A percentile compares a stretch with the other conserved stretches of the same genome.
These are phyloP conservation scores for Stentor coeruleus DNA, from an alignment of 73 alveolate genomes.

Conservation along the genomic window DNA sequence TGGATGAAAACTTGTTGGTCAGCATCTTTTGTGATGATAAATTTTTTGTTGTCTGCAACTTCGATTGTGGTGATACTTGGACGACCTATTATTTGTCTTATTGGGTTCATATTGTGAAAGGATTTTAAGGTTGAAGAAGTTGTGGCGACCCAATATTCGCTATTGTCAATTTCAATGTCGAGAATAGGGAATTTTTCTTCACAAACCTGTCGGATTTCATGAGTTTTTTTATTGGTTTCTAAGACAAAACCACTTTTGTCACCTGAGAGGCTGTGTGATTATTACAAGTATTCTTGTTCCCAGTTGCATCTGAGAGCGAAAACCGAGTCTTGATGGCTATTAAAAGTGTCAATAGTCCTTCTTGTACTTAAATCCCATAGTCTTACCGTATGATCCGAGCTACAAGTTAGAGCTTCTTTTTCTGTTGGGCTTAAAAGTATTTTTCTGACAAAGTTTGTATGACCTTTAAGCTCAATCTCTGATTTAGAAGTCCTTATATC, in stretches of 20 bases:
- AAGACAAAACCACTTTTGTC: neutral
- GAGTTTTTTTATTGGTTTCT: neutral
- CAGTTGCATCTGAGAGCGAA: neutral
- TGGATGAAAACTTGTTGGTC: neutral
- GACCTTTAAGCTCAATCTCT: neutral
- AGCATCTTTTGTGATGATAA: neutral
- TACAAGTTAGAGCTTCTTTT: neutral
- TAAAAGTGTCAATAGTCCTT: neutral
- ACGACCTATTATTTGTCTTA: neutral
- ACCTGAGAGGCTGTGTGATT: neutral
- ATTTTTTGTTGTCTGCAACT: slow-evolving; percentile 19
- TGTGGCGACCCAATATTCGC: neutral
- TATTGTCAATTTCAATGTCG: neutral
- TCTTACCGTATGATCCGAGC: neutral
- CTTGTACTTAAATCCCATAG: slow-evolving; percentile 7
- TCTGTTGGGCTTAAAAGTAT: slow-evolving; percentile 4
- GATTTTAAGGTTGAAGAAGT: neutral
- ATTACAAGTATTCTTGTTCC: neutral
- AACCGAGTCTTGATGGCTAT: neutral
- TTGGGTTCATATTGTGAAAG: neutral
- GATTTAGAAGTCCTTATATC: neutral
- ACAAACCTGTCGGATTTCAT: neutral
- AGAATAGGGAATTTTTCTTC: neutral
- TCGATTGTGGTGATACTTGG: neutral
- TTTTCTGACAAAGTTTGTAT: neutral